Percentiles rank a stretch among this genome's conserved stretches.
These are phyloP conservation scores for Capronia americana DNA, from an alignment of 2,329 filamentous ascomycete genomes.

Conservation along the genomic window DNA sequence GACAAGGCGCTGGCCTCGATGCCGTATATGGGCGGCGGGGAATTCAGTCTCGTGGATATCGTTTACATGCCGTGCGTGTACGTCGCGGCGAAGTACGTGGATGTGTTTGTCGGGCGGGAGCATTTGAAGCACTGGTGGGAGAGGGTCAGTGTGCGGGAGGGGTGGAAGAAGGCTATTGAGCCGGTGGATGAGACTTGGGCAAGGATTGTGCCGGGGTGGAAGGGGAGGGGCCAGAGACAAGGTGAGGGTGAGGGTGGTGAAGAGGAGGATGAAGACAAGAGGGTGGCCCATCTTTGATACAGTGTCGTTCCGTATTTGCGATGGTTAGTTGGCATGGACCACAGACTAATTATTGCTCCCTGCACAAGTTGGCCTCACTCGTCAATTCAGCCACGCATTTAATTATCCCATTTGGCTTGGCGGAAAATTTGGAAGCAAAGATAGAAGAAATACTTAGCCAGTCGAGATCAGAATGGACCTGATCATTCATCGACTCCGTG, in stretches of 20 bases:
- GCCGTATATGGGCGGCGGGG: slow-evolving; percentile 11
- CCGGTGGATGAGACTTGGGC: slow-evolving; percentile 15
- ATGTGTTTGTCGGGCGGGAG: slow-evolving; percentile 7
- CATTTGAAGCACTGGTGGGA: slow-evolving; percentile 17
- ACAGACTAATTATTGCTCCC: too few species aligned
- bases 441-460: too few species aligned
- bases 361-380: too few species aligned
- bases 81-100: neutral
- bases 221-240: neutral
- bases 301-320: neutral
- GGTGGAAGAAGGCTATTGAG: slow-evolving; percentile 16
- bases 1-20: slow-evolving; percentile 14
- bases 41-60: slow-evolving; percentile 19
- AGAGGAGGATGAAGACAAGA: neutral
- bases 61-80: slow-evolving; percentile 21
- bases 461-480: too few species aligned
- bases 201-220: slow-evolving; percentile 9
- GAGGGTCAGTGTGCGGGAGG: slow-evolving; percentile 8
- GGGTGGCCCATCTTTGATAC: neutral
- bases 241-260: neutral
- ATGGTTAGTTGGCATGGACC: too few species aligned
- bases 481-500: neutral
- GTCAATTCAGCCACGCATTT: too few species aligned
- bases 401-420: too few species aligned
- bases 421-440: too few species aligned